Evolutionary conservation across 2,329 filamentous ascomycete species (phyloP), one percentile per base, ranked within the genome.

Genomic region (Aspergillus ochraceus): DNA sequence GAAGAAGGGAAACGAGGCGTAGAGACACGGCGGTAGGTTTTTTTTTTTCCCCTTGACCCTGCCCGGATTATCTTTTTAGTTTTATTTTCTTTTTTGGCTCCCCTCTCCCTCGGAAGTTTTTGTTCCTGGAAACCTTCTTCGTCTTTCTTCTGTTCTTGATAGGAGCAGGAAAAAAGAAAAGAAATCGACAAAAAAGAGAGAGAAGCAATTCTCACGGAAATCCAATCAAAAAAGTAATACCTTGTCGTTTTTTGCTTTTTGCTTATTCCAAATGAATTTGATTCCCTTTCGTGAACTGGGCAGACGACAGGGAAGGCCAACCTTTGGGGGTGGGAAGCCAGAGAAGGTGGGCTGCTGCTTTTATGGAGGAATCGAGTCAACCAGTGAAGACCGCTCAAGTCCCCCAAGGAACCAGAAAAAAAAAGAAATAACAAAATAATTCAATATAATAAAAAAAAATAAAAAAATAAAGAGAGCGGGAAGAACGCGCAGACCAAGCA

Each of bases 61-160:
- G 63, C 51, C 55, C 50, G 55, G 59, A 52, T 50, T 52, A 56
- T 52, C 50, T 55, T 54, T 61, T 60, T 54, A 59, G 50, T 54
- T 64, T 56, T 55, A 55, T 59, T 62, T 60, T 56, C 59, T 60
- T 61, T 61, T 58, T 54, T 36, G 49, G 55, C 52, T 66, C 60
- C 61, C 58, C 59, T 64, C 61, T 63, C 60, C 58, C 64, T 67
- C 62, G 62, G 64, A 66, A 59, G 62, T 59, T 63, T 66, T 67
- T 62, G 60, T 62, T 63, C 58, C 62, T 64, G 58, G 55, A 59
- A 58, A 58, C 59, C 60, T 62, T 58, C 56, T 54, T 54, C 55
- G 54, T 64, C 54, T 49, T 52, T 57, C 30, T 42, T 50, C 53
- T 52, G 54, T 17, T 42, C 36, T 42, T 42, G 36, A 42, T 42